Base-by-base conservation (phyloP, 2,329 filamentous ascomycete species). In the Knufia fluminis region DNA sequence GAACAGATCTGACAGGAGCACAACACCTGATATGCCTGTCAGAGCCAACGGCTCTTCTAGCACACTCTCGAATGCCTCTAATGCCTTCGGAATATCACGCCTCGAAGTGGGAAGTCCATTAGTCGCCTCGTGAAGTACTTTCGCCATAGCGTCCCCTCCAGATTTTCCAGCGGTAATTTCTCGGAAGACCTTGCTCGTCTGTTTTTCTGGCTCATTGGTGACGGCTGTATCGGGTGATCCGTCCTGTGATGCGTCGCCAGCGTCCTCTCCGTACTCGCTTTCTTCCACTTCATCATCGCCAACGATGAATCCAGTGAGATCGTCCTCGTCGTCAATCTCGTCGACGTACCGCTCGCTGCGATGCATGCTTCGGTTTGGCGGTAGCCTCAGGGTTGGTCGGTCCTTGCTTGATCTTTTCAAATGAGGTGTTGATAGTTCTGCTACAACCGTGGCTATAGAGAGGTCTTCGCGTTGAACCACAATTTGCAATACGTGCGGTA, bases 281-380 rank as follows among this genome's bases (percentile, higher is more conserved):
- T 38, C 48, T 16, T 14, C 35, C 17, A 33, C 22, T 3, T 40
- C 46, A 33, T 55, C 50, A 1, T 39, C 22, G 4, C 20, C n/a
- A 26, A 55, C 44, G 43, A 56, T 36, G 40, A 56, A 55, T 32
- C 50, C 52, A 26, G 52, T 44, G 17, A 50, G 16, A 28, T 48
- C 50, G 22, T 54, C 50, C 14, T 51, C 52, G n/a, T 35, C 41
- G n/a, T 48, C 45, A 3, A 40, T 14, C 3, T 40, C 45, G 16
- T 48, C 35, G 17, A 56, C 46, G 46, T 44, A 51, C 28, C 45
- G 47, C 16, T 43, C 19, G 22, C 56, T 40, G 22, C 40, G 42
- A 1, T 22, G 38, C 14, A 12, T 14, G 16, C 23, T 42, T 9
- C 46, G 39, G 9, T 36, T 44, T 9, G 46, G 33, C 28, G 43